Base-by-base conservation (phyloP, 2,329 filamentous ascomycete species). In the Penicillium olsonii region DNA sequence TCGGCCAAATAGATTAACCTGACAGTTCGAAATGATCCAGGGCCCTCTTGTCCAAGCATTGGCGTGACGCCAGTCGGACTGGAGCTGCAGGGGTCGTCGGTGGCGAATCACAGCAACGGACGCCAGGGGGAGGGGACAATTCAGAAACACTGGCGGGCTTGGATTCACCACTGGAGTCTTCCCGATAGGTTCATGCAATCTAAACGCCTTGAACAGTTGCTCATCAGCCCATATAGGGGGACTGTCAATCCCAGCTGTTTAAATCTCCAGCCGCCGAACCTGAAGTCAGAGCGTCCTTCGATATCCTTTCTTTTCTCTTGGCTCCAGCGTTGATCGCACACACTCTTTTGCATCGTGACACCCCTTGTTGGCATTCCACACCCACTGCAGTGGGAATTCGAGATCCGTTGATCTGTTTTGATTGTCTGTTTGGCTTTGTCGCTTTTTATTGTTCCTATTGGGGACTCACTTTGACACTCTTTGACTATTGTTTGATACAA, bases 1-100 rank as follows among this genome's bases (percentile, higher is more conserved):
- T 12, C 15, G 24, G 17, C n/a, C 24, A 10, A 20, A 24, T 14
- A 29, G n/a, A 44, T 45, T 29, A 27, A 45, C 29, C 19, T 14
- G 27, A 18, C 37, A n/a, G 17, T 18, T 34, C 5, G 15, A 45
- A 9, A 48, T 46, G 40, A 52, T 17, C 33, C 39, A 56, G 48
- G 49, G 40, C 50, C 22, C 29, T 27, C 18, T 38, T 41, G 12
- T 37, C 39, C 27, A 42, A 18, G 33, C 48, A 42, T 48, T 48
- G 54, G 57, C 54, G 57, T 56, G 7, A 42, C 54, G 54, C 56
- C 39, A 46, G 48, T 44, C 48, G 45, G 37, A 52, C 5, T 15
- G 24, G 52, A 51, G 47, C 42, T 55, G 42, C 48, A 56, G 38
- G 39, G 54, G 41, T 18, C 2, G 9, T 48, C 39, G 17, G 17